phyloP scores from a whole-genome alignment of 495 filamentous ascomycete species.

The Aspergillus saccharolyticus region DNA sequence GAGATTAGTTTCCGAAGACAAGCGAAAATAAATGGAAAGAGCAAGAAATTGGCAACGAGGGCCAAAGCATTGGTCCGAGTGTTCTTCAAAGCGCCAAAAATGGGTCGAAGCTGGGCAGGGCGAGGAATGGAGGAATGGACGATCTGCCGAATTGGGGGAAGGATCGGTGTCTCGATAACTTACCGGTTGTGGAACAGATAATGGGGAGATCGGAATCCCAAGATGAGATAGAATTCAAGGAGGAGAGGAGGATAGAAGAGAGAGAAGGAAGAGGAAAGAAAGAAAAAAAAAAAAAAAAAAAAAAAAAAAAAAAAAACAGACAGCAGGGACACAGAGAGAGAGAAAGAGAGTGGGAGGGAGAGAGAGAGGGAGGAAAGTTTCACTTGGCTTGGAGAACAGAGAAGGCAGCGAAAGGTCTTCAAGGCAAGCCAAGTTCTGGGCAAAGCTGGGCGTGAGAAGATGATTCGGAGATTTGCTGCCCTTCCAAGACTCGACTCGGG shows the following conservation, averaged over 20 bases:
- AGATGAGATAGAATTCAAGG: background rate
- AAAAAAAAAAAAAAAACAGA: constrained; percentile 3
- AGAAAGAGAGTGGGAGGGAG: constrained; percentile 14
- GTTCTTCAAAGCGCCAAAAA: background rate
- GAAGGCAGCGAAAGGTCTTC: too few relatives aligned
- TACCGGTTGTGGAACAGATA: background rate
- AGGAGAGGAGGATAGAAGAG: too few relatives aligned
- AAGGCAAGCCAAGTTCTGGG: constrained; percentile 4
- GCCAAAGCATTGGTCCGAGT: constrained; percentile 5
- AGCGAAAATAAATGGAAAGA: background rate
- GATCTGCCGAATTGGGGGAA: background rate
- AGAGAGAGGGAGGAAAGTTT: constrained; percentile 5
- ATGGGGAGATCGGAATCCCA: background rate
- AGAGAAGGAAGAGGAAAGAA: constrained; percentile 12
- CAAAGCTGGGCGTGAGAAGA: background rate
- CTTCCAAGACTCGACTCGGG: constrained; percentile 4
- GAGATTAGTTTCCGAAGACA: background rate
- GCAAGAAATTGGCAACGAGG: background rate
- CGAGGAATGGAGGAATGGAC: constrained; percentile 8
- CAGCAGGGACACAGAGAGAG: constrained; percentile 13
- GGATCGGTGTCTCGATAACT: background rate
- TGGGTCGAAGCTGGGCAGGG: constrained; percentile 1
- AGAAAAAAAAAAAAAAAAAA: constrained; percentile 13
- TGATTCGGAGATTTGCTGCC: background rate
- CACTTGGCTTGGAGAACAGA: too few relatives aligned